Base-by-base conservation (phyloP, 2,329 filamentous ascomycete species). In the Cladophialophora chaetospira region DNA sequence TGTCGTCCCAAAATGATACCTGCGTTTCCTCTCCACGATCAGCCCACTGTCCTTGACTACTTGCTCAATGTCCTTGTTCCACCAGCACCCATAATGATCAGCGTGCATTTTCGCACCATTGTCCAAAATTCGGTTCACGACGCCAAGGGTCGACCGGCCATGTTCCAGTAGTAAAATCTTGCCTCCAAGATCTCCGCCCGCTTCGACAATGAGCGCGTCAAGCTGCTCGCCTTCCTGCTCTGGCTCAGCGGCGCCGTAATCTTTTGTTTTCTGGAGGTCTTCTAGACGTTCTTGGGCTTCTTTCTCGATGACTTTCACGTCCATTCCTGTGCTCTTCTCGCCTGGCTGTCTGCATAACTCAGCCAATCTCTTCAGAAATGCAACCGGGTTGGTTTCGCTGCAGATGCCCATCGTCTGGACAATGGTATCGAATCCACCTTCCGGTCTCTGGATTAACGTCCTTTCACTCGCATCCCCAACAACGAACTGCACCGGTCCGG, bases 371-470 rank as follows among this genome's bases (percentile, higher is more conserved):
- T 43, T 53, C 23, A 66, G 31, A 42, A 65, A 66, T 3, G 36
- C 60, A 6, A 65, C 63, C 3, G 64, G 61, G 29, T 63, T 61
- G 2, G 63, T 49, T 57, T 65, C 76, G 44, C 77, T 79, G 64
- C 78, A 80, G 4, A 80, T 62, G 2, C 77, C 77, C 76, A 80
- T 79, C 2, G 77, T 79, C 64, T 79, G 75, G 31, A 80, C 66
- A 38, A 80, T 68, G 0, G 76, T 78, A 65, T 79, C 77, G 61
- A 73, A 79, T 40, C 68, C 68, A 13, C 56, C 63, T 10, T 56
- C 47, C 3, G 63, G 64, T 44, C 63, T 31, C 13, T 45, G 21
- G 40, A 64, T 63, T 10, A 62, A 29, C 33, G 57, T 29, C 13
- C 29, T 42, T 23, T 58, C 48, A 15, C 52, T 47, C 8, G 62